Percentiles rank a stretch among this genome's conserved stretches.
phyloP scores from a whole-genome alignment of 2,329 filamentous ascomycete genomes.

The Cladophialophora bantiana region DNA sequence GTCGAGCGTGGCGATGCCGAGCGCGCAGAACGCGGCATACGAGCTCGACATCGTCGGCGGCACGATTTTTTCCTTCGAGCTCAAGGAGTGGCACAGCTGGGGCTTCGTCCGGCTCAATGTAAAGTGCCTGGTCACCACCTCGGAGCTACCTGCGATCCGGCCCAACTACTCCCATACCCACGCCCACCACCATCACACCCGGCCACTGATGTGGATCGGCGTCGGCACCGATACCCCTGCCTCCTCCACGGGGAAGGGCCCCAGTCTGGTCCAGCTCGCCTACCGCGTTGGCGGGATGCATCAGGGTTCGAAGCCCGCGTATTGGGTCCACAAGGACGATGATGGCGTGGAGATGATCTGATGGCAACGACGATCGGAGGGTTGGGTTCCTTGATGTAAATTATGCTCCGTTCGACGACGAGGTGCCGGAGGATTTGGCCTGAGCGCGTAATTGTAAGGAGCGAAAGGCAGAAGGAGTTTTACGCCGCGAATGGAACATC shows the following conservation, averaged over 20 bases:
- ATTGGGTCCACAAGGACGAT: constrained; percentile 1
- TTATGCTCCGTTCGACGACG: background rate
- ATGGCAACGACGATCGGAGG: background rate
- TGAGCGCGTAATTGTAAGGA: too few species aligned
- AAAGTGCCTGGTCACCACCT: background rate
- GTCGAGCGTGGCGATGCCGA: background rate
- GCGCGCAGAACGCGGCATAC: background rate
- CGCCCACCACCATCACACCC: background rate
- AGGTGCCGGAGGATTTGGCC: too few species aligned
- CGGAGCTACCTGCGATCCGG: background rate
- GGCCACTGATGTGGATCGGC: constrained; percentile 2
- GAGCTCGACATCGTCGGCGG: constrained; percentile 1
- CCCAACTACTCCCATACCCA: background rate
- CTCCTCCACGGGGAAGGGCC: background rate
- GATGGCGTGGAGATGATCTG: background rate
- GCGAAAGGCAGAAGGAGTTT: too few species aligned
- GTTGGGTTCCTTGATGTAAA: background rate
- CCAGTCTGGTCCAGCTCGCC: background rate
- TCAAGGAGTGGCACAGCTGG: background rate
- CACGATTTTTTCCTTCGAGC: background rate
- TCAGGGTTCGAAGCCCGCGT: background rate
- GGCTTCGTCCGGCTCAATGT: background rate
- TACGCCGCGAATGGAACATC: too few species aligned
- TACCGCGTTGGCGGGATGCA: background rate
- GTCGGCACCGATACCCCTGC: background rate